Conservation (phyloP, 2,329 filamentous ascomycete species). For the Aspergillus quadricinctus region DNA sequence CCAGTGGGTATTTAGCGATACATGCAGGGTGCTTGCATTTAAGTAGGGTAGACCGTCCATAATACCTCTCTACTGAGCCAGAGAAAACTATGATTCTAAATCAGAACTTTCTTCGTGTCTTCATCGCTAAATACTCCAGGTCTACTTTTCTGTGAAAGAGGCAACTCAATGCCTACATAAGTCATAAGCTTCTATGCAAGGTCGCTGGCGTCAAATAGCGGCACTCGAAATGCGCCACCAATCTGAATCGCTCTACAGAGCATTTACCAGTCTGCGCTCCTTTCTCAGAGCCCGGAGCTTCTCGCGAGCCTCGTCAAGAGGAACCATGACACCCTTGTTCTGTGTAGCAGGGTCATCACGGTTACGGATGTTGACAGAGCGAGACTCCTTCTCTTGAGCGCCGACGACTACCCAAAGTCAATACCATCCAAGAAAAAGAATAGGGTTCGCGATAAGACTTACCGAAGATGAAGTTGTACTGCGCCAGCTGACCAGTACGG, state of each 20-base stretch:
- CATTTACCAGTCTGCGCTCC: slow-evolving; percentile 41
- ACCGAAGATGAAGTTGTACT: slow-evolving; percentile 52
- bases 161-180: slow-evolving; percentile 2
- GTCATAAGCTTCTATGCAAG: background rate
- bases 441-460: slow-evolving; percentile 16
- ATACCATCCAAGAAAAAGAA: slow-evolving; percentile 1
- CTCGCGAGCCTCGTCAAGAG: slow-evolving; percentile 54
- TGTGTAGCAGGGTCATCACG: slow-evolving; percentile 60
- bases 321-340: slow-evolving; percentile 58
- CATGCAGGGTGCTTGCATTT: background rate
- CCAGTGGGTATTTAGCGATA: no score
- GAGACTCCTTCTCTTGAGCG: slow-evolving; percentile 55
- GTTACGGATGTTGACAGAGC: slow-evolving; percentile 61
- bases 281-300: slow-evolving; percentile 48
- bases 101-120: background rate
- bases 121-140: slow-evolving; percentile 2
- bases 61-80: background rate
- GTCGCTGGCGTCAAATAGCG: background rate
- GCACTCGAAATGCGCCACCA: slow-evolving; percentile 12
- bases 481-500: slow-evolving; percentile 44
- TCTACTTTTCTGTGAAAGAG: background rate
- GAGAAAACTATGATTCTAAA: background rate
- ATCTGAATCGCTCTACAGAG: slow-evolving; percentile 26
- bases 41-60: background rate
- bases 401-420: slow-evolving; percentile 50